Evolutionary conservation across 2,329 filamentous ascomycete species (phyloP), one percentile per base, ranked within the genome.

Genomic region (Colletotrichum melonis): DNA sequence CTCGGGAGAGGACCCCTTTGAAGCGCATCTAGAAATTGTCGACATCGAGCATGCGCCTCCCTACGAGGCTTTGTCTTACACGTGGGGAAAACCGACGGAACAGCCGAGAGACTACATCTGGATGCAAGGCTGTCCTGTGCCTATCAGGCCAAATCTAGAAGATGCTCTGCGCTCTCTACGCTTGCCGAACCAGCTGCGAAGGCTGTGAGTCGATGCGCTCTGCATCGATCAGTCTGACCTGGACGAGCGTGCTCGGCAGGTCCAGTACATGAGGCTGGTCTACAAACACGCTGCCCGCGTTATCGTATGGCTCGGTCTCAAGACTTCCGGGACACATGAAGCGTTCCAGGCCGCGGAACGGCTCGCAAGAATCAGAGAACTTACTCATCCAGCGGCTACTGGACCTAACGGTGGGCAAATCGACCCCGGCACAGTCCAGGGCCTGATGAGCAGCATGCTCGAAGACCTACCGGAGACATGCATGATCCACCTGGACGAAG

Each of bases 191-290:
- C 38, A 59, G 22, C 35, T 60, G 32, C 70, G 67, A 28, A 54
- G 59, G 49, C 30, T 78, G 4, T 79, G 77, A 76, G 77, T 79
- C n/a, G 77, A 79, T 60, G 76, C 76, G 5, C 65, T 78, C 5
- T 79, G 78, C 42, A 79, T 79, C 12, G 67, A 77, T 11, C 78
- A 78, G 67, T 65, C 62, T 9, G 60, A 74, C 54, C 28, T 72
- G 28, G 57, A 67, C 22, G 63, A 74, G 42, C 68, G 68, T n/a
- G 52, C 72, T 58, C 56, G 62, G 11, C 68, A 60, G 63, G 68
- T 74, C 14, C 72, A 74, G 38, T 63, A 68, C 62, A 74, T 74
- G 68, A 58, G 62, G n/a, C 58, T 74, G 19, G 68, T 72, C 9
- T 74, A 72, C 2, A 74, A 67, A 26, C 28, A 72, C 30, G 72